Conservation (phyloP, 768 basidiomycete species). For the Kwoniella mangroviensis region DNA sequence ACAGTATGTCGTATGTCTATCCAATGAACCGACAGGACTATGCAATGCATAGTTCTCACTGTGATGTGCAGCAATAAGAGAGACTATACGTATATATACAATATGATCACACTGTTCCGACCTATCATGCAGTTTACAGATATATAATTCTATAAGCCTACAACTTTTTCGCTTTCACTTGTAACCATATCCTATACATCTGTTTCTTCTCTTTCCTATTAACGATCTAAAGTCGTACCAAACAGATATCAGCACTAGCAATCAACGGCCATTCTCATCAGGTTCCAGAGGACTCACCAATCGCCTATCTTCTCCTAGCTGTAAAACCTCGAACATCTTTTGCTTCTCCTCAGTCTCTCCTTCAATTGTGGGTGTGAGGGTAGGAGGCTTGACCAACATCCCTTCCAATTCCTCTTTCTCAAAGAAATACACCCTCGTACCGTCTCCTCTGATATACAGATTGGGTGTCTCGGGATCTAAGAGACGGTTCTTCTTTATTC, state of each 20-base stretch:
- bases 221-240: conserved; percentile 62
- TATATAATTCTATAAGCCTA: background rate
- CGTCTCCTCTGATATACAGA: conserved; percentile 95
- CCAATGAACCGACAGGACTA: too few species aligned
- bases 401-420: conserved; percentile 40
- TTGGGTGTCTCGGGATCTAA: conserved; percentile 74
- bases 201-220: conserved; percentile 93
- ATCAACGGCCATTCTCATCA: background rate
- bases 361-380: background rate
- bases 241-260: background rate
- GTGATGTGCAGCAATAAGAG: too few species aligned
- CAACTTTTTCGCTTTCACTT: conserved; percentile 56
- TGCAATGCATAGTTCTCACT: too few species aligned
- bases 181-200: conserved; percentile 76
- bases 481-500: conserved; percentile 85
- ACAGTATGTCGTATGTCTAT: too few species aligned
- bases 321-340: conserved; percentile 72
- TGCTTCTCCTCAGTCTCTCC: background rate
- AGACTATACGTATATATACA: too few species aligned
- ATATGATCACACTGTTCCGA: too few species aligned
- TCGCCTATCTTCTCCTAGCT: conserved; percentile 86
- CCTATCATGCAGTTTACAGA: background rate
- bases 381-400: conserved; percentile 19
- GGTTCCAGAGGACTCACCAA: conserved; percentile 58
- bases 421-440: conserved; percentile 97